Base-by-base conservation (phyloP, 2,329 filamentous ascomycete genomes). In the Rhexocercosporidium sp. region DNA sequence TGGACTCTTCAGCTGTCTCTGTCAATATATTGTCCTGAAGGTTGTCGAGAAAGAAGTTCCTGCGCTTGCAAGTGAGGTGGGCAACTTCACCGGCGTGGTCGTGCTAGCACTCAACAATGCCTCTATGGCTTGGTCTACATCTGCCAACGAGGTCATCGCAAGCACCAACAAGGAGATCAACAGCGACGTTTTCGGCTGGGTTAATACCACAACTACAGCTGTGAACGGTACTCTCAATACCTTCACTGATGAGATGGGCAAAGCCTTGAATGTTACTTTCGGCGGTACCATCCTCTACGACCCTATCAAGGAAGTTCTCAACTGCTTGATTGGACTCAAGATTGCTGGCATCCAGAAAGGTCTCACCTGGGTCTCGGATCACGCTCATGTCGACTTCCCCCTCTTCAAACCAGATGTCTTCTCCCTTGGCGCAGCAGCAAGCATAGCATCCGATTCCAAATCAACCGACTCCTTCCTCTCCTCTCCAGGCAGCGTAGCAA, bases 281-380 rank as follows among this genome's bases (percentile, higher is more conserved):
- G 92, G 93, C 60, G 90, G 88, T 56, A 97, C 95, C 0, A 81
- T 94, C 49, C 89, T 97, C 51, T 86, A 93, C 71, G 87, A 90
- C 31, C 92, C 94, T 0, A 90, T 97, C 75, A 84, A 88, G 75
- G 90, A 92, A 51, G 88, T 97, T 39, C 85, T 97, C 70, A 87
- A 92, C 76, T 98, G 96, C 76, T 84, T 98, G n/a, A 88, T 98
- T 71, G 88, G 90, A 8, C 84, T 97, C 75, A 98, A 98, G 82
- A 85, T 98, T 70, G 88, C 92, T 72, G 87, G 89, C 25, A 88
- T 99, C 71, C 88, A 98, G 78, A 90, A 92, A 76, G 96, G 92
- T 14, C 84, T 98, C n/a, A 97, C 92, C 0, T 99, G 95, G 95
- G 92, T 97, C 12, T 88, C 92, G 74, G 90, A 98, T 72, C 83